phyloP scores from a whole-genome alignment of 73 alveolate genomes.

The Diophrys appendiculata region DNA sequence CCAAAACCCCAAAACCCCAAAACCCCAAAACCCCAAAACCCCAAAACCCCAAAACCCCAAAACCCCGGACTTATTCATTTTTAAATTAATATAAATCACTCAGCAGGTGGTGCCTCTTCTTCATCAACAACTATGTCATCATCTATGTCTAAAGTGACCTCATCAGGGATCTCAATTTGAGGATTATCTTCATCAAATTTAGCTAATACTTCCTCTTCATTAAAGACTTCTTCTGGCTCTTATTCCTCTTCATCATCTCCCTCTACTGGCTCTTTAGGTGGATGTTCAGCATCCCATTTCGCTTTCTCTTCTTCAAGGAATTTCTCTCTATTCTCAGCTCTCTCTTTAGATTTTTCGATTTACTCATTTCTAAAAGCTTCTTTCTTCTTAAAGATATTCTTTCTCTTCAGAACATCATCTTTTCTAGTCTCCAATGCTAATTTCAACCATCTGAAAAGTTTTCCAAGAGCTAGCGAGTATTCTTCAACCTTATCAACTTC shows the following conservation, averaged over 20 bases:
- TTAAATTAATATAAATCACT: conserved; percentile 11
- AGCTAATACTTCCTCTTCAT: conserved; percentile 64
- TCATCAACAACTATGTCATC: conserved; percentile 69
- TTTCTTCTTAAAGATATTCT: conserved; percentile 21
- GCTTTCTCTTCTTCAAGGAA: conserved; percentile 62
- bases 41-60: not conserved
- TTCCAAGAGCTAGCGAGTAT: conserved; percentile 72
- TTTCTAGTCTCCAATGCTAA: conserved; percentile 68
- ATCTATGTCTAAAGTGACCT: conserved; percentile 74
- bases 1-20: conserved; percentile 3
- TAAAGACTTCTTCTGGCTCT: conserved; percentile 55
- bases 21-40: conserved; percentile 30
- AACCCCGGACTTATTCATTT: too few species aligned
- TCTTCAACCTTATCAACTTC: conserved; percentile 76
- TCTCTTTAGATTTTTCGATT: conserved; percentile 45
- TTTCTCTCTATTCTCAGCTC: conserved; percentile 43
- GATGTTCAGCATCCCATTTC: conserved; percentile 49
- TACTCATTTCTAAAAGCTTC: conserved; percentile 50
- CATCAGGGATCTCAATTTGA: conserved; percentile 71
- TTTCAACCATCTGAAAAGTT: conserved; percentile 68
- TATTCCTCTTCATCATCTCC: conserved; percentile 58
- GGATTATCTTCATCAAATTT: conserved; percentile 78
- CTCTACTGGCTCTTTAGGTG: conserved; percentile 29
- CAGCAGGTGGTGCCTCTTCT: conserved; percentile 17
- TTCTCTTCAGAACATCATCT: conserved; percentile 70